Conservation (phyloP, 768 basidiomycete genomes). For the Leccinum rimulosum region DNA sequence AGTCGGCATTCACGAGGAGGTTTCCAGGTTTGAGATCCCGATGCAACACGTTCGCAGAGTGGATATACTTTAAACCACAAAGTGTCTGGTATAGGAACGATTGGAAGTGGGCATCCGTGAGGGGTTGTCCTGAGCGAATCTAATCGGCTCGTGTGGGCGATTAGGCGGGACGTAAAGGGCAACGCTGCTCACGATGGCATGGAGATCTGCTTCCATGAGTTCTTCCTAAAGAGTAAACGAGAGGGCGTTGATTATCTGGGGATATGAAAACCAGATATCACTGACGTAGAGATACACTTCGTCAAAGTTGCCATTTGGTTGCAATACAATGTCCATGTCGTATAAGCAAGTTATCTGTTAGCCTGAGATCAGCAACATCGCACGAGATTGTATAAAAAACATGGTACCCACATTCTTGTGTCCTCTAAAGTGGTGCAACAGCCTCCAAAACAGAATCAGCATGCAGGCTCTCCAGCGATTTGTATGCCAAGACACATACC, state of each 20-base stretch:
- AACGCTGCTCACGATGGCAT: slow-evolving; percentile 76
- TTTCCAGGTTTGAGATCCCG: slow-evolving; percentile 96
- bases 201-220: slow-evolving; percentile 99
- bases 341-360: slow-evolving; percentile 90
- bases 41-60: slow-evolving; percentile 96
- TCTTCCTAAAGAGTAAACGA: slow-evolving; percentile 66
- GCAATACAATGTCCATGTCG: slow-evolving; percentile 97
- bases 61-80: slow-evolving; percentile 97
- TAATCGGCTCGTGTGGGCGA: slow-evolving; percentile 24
- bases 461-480: not conserved
- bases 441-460: slow-evolving; percentile 41
- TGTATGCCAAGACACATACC: slow-evolving; percentile 41
- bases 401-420: slow-evolving; percentile 86
- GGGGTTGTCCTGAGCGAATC: slow-evolving; percentile 85
- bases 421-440: slow-evolving; percentile 96
- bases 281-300: slow-evolving; percentile 92
- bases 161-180: not conserved
- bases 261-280: slow-evolving; percentile 12
- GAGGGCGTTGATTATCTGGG: not conserved
- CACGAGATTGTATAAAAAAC: slow-evolving; percentile 2
- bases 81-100: slow-evolving; percentile 98
- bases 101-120: slow-evolving; percentile 90
- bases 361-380: slow-evolving; percentile 3
- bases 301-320: slow-evolving; percentile 88
- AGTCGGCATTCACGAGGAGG: slow-evolving; percentile 95